Conservation (phyloP, 2,329 filamentous ascomycete genomes). For the Ophiostoma himal-ulmi region DNA sequence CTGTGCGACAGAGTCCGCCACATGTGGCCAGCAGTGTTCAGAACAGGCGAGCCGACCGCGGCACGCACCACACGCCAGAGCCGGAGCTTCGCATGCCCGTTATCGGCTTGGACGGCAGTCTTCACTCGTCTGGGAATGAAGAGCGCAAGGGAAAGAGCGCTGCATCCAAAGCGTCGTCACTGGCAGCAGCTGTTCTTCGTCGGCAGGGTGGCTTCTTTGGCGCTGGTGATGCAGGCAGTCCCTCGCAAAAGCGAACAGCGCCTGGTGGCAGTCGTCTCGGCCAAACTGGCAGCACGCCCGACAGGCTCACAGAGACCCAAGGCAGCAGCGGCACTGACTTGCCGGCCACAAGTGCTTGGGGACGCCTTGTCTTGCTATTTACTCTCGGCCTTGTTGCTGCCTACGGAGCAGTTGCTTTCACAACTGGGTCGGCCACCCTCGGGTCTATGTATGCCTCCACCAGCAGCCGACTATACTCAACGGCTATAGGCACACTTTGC, state of each 20-base stretch:
- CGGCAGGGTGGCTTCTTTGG: constrained; percentile 24
- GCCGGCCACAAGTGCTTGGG: neutral
- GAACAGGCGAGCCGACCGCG: neutral
- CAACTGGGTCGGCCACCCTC: neutral
- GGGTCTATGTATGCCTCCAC: neutral
- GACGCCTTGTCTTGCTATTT: neutral
- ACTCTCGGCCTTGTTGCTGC: constrained; percentile 16
- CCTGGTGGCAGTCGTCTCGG: neutral
- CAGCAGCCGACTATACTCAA: neutral
- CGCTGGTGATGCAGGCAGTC: constrained; percentile 24
- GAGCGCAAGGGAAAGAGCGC: neutral
- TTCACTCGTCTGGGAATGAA: constrained; percentile 17
- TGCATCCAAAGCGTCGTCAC: neutral
- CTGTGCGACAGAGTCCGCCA: constrained; percentile 32
- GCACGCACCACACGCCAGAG: constrained; percentile 31
- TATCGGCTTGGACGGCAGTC: constrained; percentile 37
- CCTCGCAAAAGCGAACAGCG: constrained; percentile 9
- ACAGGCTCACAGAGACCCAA: neutral
- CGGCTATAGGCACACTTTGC: neutral
- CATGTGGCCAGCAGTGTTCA: constrained; percentile 25
- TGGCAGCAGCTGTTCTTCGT: constrained; percentile 27
- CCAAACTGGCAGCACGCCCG: neutral
- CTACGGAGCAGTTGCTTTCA: constrained; percentile 3
- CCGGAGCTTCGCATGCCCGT: constrained; percentile 50
- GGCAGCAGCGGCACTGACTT: neutral